Percentiles rank a stretch among this genome's conserved stretches.
phyloP scores from a whole-genome alignment of 495 filamentous ascomycete genomes.

The Penicillium canescens region DNA sequence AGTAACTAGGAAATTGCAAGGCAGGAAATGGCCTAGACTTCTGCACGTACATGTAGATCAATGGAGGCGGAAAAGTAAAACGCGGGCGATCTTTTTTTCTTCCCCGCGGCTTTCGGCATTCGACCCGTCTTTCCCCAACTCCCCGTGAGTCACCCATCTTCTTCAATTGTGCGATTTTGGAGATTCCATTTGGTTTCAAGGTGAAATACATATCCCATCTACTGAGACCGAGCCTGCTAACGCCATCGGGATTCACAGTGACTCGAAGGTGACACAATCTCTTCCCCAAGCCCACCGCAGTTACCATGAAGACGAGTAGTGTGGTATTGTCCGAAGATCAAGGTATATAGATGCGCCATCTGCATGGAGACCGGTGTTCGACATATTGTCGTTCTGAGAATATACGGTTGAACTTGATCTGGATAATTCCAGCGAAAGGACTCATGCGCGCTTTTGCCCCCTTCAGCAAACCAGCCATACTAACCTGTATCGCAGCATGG shows the following conservation, averaged over 20 bases:
- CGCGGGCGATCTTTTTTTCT: conserved; percentile 19
- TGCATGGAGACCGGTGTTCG: conserved; percentile 56
- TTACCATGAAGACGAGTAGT: conserved; percentile 47
- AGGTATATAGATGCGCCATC: conserved; percentile 46
- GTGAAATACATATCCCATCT: neutral
- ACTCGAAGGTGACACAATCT: conserved; percentile 21
- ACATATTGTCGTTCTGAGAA: conserved; percentile 52
- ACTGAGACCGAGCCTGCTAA: neutral
- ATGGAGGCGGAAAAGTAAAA: conserved; percentile 16
- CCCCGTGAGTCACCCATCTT: conserved; percentile 2
- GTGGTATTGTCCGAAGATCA: conserved; percentile 48
- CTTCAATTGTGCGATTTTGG: neutral
- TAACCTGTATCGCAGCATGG: conserved; percentile 38
- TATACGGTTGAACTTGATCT: conserved; percentile 65
- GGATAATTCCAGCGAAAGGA: conserved; percentile 64
- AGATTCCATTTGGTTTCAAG: neutral
- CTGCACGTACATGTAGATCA: neutral
- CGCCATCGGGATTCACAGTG: neutral
- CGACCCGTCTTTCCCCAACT: conserved; percentile 6
- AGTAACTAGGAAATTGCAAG: conserved; percentile 1
- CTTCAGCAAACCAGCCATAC: conserved; percentile 7
- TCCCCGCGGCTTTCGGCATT: conserved; percentile 19
- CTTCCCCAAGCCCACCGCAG: conserved; percentile 19
- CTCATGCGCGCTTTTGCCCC: conserved; percentile 47
- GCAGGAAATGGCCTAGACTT: neutral